Evolutionary conservation across 1,284 basidiomycete species (phyloP), one percentile per base, ranked within the genome.

Genomic region (Heterobasidion irregulare): DNA sequence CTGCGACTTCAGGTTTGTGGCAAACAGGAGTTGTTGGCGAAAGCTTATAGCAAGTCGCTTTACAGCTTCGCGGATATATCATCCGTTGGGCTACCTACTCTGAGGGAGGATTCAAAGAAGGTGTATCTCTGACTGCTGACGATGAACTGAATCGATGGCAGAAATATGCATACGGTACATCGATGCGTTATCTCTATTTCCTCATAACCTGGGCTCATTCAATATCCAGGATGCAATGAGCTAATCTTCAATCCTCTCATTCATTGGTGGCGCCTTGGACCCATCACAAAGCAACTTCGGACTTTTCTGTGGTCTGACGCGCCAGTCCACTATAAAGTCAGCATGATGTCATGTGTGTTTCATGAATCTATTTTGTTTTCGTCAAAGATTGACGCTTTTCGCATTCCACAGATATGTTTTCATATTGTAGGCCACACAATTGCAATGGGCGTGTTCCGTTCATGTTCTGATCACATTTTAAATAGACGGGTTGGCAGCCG

Each of bases 51-150:
- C 16, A 1, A 4, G 15, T 2, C 16, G 7, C 43, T 44, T 16
- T 41, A 7, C 56, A 79, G 67, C 69, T 86, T 53, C 76, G 80
- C 61, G 82, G 86, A 0, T 93, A 89, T 68, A 80, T 75, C 59
- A 84, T 92, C 56, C 84, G 91, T 53, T 94, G 90, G 91, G 86
- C 89, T 6, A 87, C 86, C 0, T 94, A 94, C 68, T 84, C 82
- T 0, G 79, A 88, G 47, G 81, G 88, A 41, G 86, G 79, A 0
- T 94, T 93, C 74, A 85, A 89, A 68, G 92, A 94, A 64, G 92
- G 92, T 61, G 92, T 94, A n/a, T 89, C 86, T 0, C 74, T 94
- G 9, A 87, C 86, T 0, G 81, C 82, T 57, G 87, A 90, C 49
- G 89, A 92, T 63, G 88, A 89, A 64, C 70, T 89, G 2, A 92